phyloP scores from a whole-genome alignment of 495 filamentous ascomycete genomes.

The Xylaria bambusicola region DNA sequence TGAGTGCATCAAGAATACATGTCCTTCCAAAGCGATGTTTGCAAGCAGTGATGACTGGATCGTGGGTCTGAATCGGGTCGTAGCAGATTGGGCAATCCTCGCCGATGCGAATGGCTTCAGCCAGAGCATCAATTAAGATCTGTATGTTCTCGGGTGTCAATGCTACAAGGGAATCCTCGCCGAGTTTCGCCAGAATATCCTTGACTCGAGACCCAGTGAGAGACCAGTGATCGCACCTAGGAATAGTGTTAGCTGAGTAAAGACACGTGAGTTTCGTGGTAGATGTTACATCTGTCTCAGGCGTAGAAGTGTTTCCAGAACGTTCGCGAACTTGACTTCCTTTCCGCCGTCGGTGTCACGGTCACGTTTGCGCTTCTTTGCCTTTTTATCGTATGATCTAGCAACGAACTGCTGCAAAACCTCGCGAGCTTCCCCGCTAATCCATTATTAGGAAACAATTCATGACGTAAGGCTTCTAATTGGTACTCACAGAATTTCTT shows the following conservation, averaged over 20 bases:
- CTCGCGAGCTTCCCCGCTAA: conserved; percentile 70
- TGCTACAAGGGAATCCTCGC: conserved; percentile 64
- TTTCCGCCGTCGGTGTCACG: neutral
- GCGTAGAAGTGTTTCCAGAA: conserved; percentile 82
- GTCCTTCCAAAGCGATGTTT: conserved; percentile 76
- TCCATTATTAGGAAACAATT: conserved; percentile 21
- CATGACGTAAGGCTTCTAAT: neutral
- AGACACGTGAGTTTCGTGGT: conserved; percentile 12
- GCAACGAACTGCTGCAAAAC: conserved; percentile 61
- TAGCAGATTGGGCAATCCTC: conserved; percentile 87
- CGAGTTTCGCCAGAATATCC: conserved; percentile 68
- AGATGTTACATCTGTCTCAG: conserved; percentile 66
- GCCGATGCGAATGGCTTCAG: conserved; percentile 75
- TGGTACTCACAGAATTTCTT: conserved; percentile 62
- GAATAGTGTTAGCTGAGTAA: conserved; percentile 3
- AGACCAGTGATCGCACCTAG: conserved; percentile 78
- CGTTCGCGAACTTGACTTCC: conserved; percentile 59
- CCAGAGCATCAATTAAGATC: conserved; percentile 75
- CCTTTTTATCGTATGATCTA: conserved; percentile 29
- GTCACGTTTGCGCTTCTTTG: conserved; percentile 27
- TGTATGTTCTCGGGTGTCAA: conserved; percentile 72
- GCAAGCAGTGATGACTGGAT: conserved; percentile 85
- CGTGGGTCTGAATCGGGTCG: conserved; percentile 66
- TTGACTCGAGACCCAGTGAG: conserved; percentile 73
- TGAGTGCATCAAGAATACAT: conserved; percentile 79